Evolutionary conservation across 163 green algal genomes (phyloP), one percentile per base, ranked within the genome.

Genomic region (Coccomyxa subellipsoidea): DNA sequence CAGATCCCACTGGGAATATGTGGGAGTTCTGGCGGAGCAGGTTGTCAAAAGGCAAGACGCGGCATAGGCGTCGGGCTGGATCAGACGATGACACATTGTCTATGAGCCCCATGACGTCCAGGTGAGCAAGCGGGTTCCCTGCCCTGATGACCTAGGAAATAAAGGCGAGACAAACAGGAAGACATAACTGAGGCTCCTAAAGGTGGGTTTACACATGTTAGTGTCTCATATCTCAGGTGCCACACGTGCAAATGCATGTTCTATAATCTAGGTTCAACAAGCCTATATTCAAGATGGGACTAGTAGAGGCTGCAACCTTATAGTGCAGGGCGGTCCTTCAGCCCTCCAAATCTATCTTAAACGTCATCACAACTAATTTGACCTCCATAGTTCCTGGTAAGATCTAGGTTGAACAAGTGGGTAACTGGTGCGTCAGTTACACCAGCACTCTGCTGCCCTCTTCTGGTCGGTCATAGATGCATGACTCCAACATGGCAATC

Each of bases 11-110:
- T n/a, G n/a, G n/a, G 23, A 59, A 59, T 34, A 82, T 82, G 78
- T 82, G 78, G 78, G 81, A 85, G 39, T 85, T 82, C 76, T 85
- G 81, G 81, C 38, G 81, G 38, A 78, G 40, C 36, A 73, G 81
- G n/a, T 32, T 85, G 76, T 85, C 81, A 3, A 85, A 85, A 29
- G 81, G 81, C 29, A 85, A 82, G 76, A 85, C 76, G 2, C 23
- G 81, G 81, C 81, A 85, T 29, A 70, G 81, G n/a, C 38, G 54
- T 7, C 54, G 81, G 6, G n/a, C 70, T 27, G 79, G 40, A 27
- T 83, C 79, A 21, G 79, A 83, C 15, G 79, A 69, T 15, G 69
- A 83, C 32, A 73, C 38, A 18, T 59, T 59, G 23, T 53, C 77
- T 10, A 47, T 73, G 66, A 73, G 66, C 66, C 66, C 66, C 8